phyloP scores from a whole-genome alignment of 345 rosid species.

The Populus deltoides region DNA sequence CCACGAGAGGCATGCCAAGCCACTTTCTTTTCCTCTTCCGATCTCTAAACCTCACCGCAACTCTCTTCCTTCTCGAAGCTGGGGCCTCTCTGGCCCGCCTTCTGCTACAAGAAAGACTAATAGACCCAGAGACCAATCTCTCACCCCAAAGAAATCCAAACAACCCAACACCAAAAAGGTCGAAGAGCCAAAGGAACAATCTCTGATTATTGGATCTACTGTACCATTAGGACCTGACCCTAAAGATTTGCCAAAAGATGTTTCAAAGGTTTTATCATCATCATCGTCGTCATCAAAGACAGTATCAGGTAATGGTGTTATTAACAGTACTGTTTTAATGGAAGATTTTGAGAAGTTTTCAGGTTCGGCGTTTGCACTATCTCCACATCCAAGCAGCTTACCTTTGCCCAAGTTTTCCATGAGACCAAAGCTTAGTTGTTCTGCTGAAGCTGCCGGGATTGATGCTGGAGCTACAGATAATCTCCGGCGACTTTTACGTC shows the following conservation, averaged over 20 bases:
- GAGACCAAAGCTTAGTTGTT: slow-evolving; percentile 28
- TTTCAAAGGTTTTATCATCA: slow-evolving; percentile 15
- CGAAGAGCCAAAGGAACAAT: slow-evolving; percentile 10
- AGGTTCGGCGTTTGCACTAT: slow-evolving; percentile 18
- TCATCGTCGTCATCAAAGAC: not conserved
- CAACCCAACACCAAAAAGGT: slow-evolving; percentile 7
- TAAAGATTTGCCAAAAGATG: slow-evolving; percentile 45
- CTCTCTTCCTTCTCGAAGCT: slow-evolving; percentile 39
- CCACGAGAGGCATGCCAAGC: slow-evolving; percentile 25
- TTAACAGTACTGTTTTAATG: not conserved
- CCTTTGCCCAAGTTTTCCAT: slow-evolving; percentile 29
- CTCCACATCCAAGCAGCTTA: slow-evolving; percentile 35
- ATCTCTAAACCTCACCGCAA: slow-evolving; percentile 21
- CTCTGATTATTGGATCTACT: slow-evolving; percentile 8
- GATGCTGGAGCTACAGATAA: slow-evolving; percentile 57
- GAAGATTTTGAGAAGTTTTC: slow-evolving; percentile 32
- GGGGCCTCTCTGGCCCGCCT: slow-evolving; percentile 22
- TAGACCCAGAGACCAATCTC: slow-evolving; percentile 32
- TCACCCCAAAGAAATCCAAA: slow-evolving; percentile 37
- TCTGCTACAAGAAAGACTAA: slow-evolving; percentile 13
- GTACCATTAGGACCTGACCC: slow-evolving; percentile 43
- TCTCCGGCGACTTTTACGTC: slow-evolving; percentile 64
- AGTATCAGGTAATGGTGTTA: not conserved
- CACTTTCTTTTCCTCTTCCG: slow-evolving; percentile 74
- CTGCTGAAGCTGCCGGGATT: slow-evolving; percentile 34